Percentiles rank a stretch among this genome's conserved stretches.
Conservation (phyloP, 2,329 filamentous ascomycete genomes). For the Colletotrichum noveboracense region DNA sequence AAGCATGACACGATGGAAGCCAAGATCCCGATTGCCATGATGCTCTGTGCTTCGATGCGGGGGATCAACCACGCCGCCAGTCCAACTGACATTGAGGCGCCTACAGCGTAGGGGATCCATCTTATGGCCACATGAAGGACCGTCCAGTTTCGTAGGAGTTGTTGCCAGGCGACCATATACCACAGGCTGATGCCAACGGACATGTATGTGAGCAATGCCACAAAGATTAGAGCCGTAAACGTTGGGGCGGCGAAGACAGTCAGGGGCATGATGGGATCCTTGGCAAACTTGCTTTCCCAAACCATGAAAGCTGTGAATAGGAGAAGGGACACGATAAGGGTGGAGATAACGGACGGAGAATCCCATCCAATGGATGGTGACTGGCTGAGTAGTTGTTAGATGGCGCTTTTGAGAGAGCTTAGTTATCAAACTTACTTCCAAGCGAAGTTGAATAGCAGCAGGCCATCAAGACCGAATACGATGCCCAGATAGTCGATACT, state of each 20-base stretch:
- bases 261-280: not conserved
- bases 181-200: not conserved
- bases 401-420: not conserved
- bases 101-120: not conserved
- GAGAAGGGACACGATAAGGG: not conserved
- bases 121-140: constrained; percentile 47
- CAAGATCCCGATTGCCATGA: not conserved
- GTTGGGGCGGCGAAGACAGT: not conserved
- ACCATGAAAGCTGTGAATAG: not conserved
- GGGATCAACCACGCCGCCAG: not conserved
- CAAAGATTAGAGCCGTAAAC: not conserved
- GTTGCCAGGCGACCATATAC: not conserved
- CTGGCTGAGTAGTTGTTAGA: not conserved
- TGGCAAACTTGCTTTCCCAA: not conserved
- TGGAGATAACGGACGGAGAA: not conserved
- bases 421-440: constrained; percentile 48
- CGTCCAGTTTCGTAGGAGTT: constrained; percentile 34
- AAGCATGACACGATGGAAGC: not conserved
- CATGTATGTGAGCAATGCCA: not conserved
- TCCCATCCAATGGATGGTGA: not conserved
- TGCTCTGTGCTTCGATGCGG: not conserved
- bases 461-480: constrained; percentile 33
- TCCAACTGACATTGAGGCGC: not conserved
- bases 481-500: constrained; percentile 24
- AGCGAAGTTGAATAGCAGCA: constrained; percentile 54